phyloP scores from a whole-genome alignment of 2,329 filamentous ascomycete genomes.

The Aureobasidium pullulans region DNA sequence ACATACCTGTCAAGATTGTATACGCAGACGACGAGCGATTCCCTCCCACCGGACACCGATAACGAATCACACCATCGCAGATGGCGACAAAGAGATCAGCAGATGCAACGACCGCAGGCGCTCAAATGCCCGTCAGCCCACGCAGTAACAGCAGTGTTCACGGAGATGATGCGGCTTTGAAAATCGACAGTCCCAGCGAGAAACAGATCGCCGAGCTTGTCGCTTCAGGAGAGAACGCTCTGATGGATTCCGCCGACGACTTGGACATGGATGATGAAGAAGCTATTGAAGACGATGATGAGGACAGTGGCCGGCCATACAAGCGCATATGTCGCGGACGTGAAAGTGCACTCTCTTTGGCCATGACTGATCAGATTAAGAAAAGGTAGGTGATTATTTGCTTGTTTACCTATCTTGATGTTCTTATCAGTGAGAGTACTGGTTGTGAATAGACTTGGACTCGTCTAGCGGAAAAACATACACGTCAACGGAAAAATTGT shows the following conservation, averaged over 20 bases:
- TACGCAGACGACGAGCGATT: neutral
- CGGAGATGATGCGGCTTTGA: neutral
- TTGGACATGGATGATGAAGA: conserved; percentile 1
- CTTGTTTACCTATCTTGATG: neutral
- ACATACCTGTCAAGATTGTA: neutral
- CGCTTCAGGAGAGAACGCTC: conserved; percentile 2
- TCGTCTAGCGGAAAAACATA: too few species aligned
- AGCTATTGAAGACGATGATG: neutral
- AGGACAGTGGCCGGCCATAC: conserved; percentile 1
- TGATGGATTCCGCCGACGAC: conserved; percentile 6
- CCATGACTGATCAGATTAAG: conserved; percentile 4
- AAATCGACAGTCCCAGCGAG: conserved; percentile 12
- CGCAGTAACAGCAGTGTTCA: neutral
- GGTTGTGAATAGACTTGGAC: too few species aligned
- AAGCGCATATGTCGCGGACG: conserved; percentile 13
- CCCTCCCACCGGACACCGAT: neutral
- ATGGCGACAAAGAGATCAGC: conserved; percentile 2
- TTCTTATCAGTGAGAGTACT: neutral
- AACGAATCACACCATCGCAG: neutral
- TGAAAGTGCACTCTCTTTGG: conserved; percentile 10
- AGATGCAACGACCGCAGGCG: neutral
- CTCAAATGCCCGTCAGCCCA: neutral
- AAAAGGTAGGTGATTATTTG: conserved; percentile 1
- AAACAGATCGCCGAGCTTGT: neutral
- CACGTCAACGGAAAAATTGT: neutral